Base-by-base conservation (phyloP, 2,329 filamentous ascomycete species). In the Hypoxylon sp. region DNA sequence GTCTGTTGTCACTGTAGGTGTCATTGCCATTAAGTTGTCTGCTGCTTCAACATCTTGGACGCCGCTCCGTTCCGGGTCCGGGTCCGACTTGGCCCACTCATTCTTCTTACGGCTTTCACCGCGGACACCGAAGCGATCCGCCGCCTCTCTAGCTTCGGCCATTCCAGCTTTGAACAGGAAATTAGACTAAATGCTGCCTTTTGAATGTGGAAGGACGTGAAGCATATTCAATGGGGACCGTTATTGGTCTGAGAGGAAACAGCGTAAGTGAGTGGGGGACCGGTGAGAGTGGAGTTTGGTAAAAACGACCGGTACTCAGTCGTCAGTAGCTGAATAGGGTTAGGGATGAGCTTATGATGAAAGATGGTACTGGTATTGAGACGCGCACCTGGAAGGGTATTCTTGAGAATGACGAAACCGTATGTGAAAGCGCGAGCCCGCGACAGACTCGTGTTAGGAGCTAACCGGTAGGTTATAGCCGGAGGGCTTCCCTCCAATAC, bases 1-100 rank as follows among this genome's bases (percentile, higher is more conserved):
- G n/a, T 11, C 16, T 50, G 20, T n/a, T 49, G 22, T 36, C 16
- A 62, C 58, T 28, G 40, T 26, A 1, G 67, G 64, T 9, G 67
- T 64, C 28, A 46, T 45, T 28, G 36, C 50, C 32, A 55, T 18
- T 8, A 46, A 33, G 2, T 51, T 60, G 16, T 67, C 54, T 14
- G n/a, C 52, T 54, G 53, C 65, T 11, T 50, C 51, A n/a, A 57
- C 12, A 30, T 64, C 53, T 28, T 42, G 36, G 4, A 24, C 6
- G 8, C 33, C 22, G n/a, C 54, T 42, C 32, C 32, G 54, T 20
- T 57, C 36, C 11, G 14, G 26, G 33, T 40, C n/a, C 4, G 51
- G 38, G 20, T 16, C 30, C 16, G 46, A 49, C 24, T 52, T 46
- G 16, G 42, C 33, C 16, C 30, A 22, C 38, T n/a, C 24, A 32